Evolutionary conservation across 768 basidiomycete species (phyloP), one percentile per base, ranked within the genome.

Genomic region (Pleurotus salmoneostramineus): DNA sequence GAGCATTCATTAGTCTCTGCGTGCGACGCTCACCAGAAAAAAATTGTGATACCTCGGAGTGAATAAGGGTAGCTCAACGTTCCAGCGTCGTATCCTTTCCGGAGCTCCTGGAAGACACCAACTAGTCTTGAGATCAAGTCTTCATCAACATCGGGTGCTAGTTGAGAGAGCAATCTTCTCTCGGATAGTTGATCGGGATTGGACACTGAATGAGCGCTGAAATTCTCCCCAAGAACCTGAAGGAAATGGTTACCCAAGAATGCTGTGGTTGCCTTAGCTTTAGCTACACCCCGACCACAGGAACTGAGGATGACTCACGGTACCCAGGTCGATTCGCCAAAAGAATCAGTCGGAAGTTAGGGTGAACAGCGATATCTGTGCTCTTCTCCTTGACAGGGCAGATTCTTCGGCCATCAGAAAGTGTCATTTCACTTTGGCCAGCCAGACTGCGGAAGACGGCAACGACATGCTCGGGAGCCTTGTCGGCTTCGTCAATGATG

Each of bases 211-310:
- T 87, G 85, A 27, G 80, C 75, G 60, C 83, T 84, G 67, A 88
- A 87, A 63, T 82, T 84, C 67, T 88, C 86, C 2, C 86, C 86
- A 2, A 87, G 75, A 11, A 88, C 86, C 62, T 88, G 85, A 17
- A 87, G 69, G 72, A 88, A 88, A 65, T 88, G 85, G 60, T 88
- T 88, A 1, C 85, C 85, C 21, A 88, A 73, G 78, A 88, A 88
- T 1, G 86, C 86, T 88, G 54, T 11, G n/a, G 17, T 40, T 45
- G 54, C 55, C 33, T n/a, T 31, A 49, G 35, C 52, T 15, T 62
- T 27, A 27, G 50, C 27, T 15, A 27, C 21, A 43, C 33, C 56
- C 40, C 6, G 10, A 36, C 54, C 36, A 35, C 31, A 17, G 14
- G 12, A 10, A 15, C 33, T 35, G 49, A 31, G 8, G 44, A 57